phyloP scores from a whole-genome alignment of 139 green algal species.

The Pleodorina starrii region DNA sequence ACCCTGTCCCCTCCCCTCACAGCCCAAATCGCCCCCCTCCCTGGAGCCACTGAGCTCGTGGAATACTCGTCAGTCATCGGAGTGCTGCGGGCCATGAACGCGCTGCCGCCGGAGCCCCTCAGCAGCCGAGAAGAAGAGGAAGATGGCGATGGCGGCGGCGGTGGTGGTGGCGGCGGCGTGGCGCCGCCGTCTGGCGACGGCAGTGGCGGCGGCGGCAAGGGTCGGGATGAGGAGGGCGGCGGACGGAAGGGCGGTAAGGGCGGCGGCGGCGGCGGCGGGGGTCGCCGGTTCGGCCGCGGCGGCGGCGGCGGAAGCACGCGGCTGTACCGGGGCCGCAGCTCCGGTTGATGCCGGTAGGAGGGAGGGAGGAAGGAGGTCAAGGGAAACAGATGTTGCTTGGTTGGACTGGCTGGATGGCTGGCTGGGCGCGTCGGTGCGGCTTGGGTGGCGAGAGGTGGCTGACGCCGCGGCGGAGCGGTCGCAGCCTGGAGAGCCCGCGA shows the following conservation, averaged over 20 bases:
- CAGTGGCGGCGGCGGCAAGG: not conserved
- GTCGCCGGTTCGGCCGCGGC: not conserved
- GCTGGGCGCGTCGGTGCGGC: too few relatives aligned
- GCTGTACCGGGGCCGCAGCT: not conserved
- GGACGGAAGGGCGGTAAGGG: not conserved
- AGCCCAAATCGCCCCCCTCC: constrained; percentile 46
- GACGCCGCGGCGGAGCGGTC: too few relatives aligned
- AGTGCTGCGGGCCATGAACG: constrained; percentile 19
- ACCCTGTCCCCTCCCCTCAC: not conserved
- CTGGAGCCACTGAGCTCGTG: constrained; percentile 15
- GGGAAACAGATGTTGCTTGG: too few relatives aligned
- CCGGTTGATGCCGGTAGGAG: too few relatives aligned
- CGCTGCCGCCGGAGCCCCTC: not conserved
- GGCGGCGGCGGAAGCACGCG: not conserved
- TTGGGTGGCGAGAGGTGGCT: too few relatives aligned
- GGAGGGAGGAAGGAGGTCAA: too few relatives aligned
- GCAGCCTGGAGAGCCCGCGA: too few relatives aligned
- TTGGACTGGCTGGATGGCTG: too few relatives aligned
- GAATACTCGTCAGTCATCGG: constrained; percentile 39
- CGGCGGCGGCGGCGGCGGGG: not conserved
- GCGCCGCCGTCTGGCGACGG: too few relatives aligned
- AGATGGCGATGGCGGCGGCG: not conserved
- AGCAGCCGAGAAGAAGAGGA: not conserved
- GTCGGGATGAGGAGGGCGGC: not conserved
- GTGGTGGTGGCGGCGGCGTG: not conserved